Percentiles rank a stretch among this genome's conserved stretches.
Conservation (phyloP, 805 yeast genomes). For the Ogataea nitratoaversa region DNA sequence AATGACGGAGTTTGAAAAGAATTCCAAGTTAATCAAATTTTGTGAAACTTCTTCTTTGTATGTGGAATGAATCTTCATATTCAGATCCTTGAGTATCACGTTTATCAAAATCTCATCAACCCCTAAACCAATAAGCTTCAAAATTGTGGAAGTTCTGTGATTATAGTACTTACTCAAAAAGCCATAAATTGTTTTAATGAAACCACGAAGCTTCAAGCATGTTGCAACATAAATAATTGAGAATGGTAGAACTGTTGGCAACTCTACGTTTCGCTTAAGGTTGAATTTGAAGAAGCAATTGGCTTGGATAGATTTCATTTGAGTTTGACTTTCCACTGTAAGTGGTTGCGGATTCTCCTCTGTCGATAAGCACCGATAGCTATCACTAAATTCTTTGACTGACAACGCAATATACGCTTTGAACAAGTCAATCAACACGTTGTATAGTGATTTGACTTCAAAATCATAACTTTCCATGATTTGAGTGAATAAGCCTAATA, state of each 20-base stretch:
- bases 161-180: slow-evolving; percentile 65
- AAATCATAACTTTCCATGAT: slow-evolving; percentile 71
- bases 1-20: slow-evolving; percentile 69
- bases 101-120: slow-evolving; percentile 67
- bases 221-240: slow-evolving; percentile 84
- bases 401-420: slow-evolving; percentile 55
- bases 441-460: slow-evolving; percentile 55
- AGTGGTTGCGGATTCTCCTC: slow-evolving; percentile 90
- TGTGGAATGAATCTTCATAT: slow-evolving; percentile 57
- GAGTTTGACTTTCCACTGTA: slow-evolving; percentile 52
- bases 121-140: slow-evolving; percentile 55
- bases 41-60: slow-evolving; percentile 91
- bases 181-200: slow-evolving; percentile 56
- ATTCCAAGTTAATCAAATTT: slow-evolving; percentile 81
- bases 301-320: slow-evolving; percentile 58
- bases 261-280: slow-evolving; percentile 27
- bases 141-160: slow-evolving; percentile 55
- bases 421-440: slow-evolving; percentile 55
- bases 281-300: slow-evolving; percentile 30
- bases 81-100: slow-evolving; percentile 61
- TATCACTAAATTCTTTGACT: slow-evolving; percentile 50
- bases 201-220: slow-evolving; percentile 68
- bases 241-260: slow-evolving; percentile 74
- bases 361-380: slow-evolving; percentile 58
- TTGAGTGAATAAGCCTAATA: slow-evolving; percentile 67